phyloP scores from a whole-genome alignment of 192 early-diverging fungal species.

The Radiomyces spectabilis region DNA sequence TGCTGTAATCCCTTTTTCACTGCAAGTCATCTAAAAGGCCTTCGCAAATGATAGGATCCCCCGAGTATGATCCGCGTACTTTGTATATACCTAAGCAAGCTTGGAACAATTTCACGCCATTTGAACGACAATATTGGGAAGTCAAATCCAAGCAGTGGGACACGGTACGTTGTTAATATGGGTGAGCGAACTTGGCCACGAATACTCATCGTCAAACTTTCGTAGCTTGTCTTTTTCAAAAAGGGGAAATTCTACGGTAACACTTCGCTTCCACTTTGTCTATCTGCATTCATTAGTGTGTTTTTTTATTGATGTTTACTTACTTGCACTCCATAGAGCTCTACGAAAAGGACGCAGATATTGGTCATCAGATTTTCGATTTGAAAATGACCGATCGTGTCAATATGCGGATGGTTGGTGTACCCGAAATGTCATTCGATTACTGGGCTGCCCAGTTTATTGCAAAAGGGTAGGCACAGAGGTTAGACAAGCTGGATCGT shows the following conservation, averaged over 20 bases:
- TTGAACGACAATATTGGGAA: conserved; percentile 99
- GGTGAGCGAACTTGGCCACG: no score
- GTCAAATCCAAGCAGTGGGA: conserved; percentile 94
- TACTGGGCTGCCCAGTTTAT: conserved; percentile 95
- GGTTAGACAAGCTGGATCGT: no score
- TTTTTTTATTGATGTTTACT: background rate
- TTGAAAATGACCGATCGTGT: conserved; percentile 92
- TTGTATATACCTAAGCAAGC: conserved; percentile 72
- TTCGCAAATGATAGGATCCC: conserved; percentile 37
- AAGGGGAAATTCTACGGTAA: conserved; percentile 95
- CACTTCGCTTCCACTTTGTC: no score
- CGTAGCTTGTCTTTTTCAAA: conserved; percentile 88
- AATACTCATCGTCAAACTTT: background rate
- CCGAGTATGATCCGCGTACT: conserved; percentile 89
- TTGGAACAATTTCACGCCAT: conserved; percentile 85
- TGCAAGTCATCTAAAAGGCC: background rate
- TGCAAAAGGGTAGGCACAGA: conserved; percentile 67
- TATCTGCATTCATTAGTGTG: background rate
- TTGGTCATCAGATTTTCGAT: conserved; percentile 94
- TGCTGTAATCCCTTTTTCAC: background rate
- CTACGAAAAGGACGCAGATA: conserved; percentile 98
- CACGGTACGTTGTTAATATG: conserved; percentile 59
- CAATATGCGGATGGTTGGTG: conserved; percentile 99
- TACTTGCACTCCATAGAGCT: conserved; percentile 56
- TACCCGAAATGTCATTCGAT: conserved; percentile 91